These are phyloP conservation scores for Byssochlamys sp. DNA, from an alignment of 2,329 filamentous ascomycete species.

Conservation along the genomic window DNA sequence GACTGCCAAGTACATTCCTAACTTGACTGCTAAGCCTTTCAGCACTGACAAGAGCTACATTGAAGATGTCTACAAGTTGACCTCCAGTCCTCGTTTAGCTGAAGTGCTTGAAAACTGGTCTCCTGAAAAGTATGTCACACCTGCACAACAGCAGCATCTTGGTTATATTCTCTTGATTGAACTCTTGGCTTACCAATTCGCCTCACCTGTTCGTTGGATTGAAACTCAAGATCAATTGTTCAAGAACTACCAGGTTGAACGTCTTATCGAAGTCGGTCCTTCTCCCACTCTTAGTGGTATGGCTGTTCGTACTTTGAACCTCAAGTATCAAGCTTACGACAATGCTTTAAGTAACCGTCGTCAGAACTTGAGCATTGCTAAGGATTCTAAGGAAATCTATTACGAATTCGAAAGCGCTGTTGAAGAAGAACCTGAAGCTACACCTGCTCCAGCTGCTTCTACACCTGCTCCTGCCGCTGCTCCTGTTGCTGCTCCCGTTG, in stretches of 20 bases:
- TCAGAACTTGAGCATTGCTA: conserved; percentile 98
- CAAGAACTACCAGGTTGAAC: conserved; percentile 86
- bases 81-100: conserved; percentile 57
- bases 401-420: conserved; percentile 95
- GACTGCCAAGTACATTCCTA: conserved; percentile 97
- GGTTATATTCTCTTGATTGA: conserved; percentile 96
- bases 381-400: conserved; percentile 98
- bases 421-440: conserved; percentile 70
- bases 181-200: conserved; percentile 97
- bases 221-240: conserved; percentile 99
- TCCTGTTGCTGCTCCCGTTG: conserved; percentile 38
- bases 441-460: conserved; percentile 30
- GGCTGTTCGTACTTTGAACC: conserved; percentile 88
- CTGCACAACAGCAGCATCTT: conserved; percentile 99
- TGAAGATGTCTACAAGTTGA: conserved; percentile 92
- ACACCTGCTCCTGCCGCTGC: conserved; percentile 31
- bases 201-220: conserved; percentile 97
- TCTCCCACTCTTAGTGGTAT: conserved; percentile 94
- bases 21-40: conserved; percentile 92
- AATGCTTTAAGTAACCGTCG: conserved; percentile 87
- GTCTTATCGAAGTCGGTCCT: conserved; percentile 93
- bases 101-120: conserved; percentile 69
- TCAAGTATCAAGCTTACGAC: conserved; percentile 98
- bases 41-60: conserved; percentile 97
- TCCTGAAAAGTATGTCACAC: no score